phyloP scores from a whole-genome alignment of 1,284 basidiomycete species.

The Trichosporon asahii region DNA sequence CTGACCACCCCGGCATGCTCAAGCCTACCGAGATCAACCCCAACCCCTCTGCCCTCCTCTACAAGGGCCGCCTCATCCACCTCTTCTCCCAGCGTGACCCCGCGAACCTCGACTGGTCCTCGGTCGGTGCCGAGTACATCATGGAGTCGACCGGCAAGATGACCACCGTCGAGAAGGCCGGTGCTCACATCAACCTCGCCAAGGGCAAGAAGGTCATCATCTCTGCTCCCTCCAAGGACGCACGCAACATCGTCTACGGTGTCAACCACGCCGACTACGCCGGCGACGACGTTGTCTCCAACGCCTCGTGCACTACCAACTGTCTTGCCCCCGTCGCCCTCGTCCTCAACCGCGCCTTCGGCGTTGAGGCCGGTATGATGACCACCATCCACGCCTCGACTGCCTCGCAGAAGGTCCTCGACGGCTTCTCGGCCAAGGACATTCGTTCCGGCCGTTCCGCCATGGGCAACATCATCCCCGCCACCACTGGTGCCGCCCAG shows the following conservation, averaged over 20 bases:
- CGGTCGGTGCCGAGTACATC: conserved; percentile 48
- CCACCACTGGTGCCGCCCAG: conserved; percentile 50
- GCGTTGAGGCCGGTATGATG: conserved; percentile 53
- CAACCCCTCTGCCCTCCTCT: conserved; percentile 38
- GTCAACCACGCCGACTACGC: conserved; percentile 50
- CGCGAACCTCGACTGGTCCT: conserved; percentile 45
- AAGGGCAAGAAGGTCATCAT: conserved; percentile 53
- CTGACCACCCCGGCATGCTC: conserved; percentile 40
- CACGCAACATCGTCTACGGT: conserved; percentile 49
- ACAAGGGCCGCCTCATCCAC: conserved; percentile 46
- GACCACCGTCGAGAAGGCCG: conserved; percentile 45
- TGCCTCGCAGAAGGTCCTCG: conserved; percentile 50
- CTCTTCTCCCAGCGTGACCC: conserved; percentile 50
- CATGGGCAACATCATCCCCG: conserved; percentile 52
- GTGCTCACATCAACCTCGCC: conserved; percentile 44
- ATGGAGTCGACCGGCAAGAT: conserved; percentile 51
- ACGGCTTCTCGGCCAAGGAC: conserved; percentile 52
- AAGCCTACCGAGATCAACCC: conserved; percentile 36
- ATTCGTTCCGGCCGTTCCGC: conserved; percentile 48
- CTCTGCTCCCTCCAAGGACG: conserved; percentile 50
- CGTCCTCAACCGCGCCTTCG: conserved; percentile 48
- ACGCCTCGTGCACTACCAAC: conserved; percentile 54
- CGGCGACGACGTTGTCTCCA: conserved; percentile 47
- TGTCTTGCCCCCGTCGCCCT: conserved; percentile 52
- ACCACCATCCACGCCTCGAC: conserved; percentile 54